These are phyloP conservation scores for Aureobasidium sp. DNA, from an alignment of 2,329 filamentous ascomycete species.

Conservation along the genomic window DNA sequence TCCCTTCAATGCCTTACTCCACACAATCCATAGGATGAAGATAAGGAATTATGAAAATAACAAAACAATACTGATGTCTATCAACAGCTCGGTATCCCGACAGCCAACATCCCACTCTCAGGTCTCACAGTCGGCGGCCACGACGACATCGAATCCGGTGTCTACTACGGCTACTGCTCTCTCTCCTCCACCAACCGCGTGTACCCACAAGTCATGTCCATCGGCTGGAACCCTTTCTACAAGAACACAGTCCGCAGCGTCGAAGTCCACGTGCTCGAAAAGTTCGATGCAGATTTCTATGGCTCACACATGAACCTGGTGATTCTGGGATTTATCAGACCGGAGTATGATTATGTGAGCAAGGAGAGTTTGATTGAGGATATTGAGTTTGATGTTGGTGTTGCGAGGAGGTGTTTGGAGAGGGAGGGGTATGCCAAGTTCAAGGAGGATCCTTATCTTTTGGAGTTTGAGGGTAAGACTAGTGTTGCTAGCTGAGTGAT, in stretches of 20 bases:
- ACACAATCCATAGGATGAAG: too few relatives aligned
- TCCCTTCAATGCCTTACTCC: background rate
- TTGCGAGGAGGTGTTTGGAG: slow-evolving; percentile 65
- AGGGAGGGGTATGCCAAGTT: slow-evolving; percentile 53
- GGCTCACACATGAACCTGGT: slow-evolving; percentile 69
- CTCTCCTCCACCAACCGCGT: slow-evolving; percentile 46
- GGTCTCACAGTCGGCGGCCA: slow-evolving; percentile 64
- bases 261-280: slow-evolving; percentile 58
- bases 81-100: slow-evolving; percentile 80
- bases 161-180: slow-evolving; percentile 90
- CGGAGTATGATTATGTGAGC: slow-evolving; percentile 80
- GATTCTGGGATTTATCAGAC: slow-evolving; percentile 79
- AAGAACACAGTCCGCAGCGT: slow-evolving; percentile 81
- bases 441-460: slow-evolving; percentile 42
- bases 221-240: slow-evolving; percentile 97
- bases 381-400: slow-evolving; percentile 81
- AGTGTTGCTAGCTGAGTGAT: slow-evolving; percentile 24
- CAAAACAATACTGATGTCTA: background rate
- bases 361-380: slow-evolving; percentile 80
- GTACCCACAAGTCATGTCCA: slow-evolving; percentile 85
- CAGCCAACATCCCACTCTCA: slow-evolving; percentile 72
- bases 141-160: slow-evolving; percentile 61
- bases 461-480: slow-evolving; percentile 27
- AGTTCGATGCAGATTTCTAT: slow-evolving; percentile 78
- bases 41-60: too few relatives aligned